Base-by-base conservation (phyloP, 2,329 filamentous ascomycete genomes). In the Arthrocladium fulminans region DNA sequence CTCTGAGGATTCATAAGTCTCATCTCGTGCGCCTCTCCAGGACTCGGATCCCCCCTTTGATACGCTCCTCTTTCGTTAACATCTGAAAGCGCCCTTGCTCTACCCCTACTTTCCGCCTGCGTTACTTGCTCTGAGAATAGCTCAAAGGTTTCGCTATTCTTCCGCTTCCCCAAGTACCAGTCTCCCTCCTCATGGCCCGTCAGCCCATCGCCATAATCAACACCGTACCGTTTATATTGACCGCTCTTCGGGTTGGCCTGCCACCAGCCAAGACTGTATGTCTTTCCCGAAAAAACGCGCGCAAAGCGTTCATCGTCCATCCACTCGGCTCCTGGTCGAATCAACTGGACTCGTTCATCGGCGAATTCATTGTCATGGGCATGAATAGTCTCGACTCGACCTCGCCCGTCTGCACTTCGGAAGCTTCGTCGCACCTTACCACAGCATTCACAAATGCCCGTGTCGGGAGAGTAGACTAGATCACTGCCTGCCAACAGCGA, bases 231-330 rank as follows among this genome's bases (percentile, higher is more conserved):
- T 13, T 52, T 50, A 15, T 48, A 27, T 29, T 54, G 55, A 17
- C 53, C 53, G 3, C 39, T 44, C 7, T 45, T 47, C 10, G 19
- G 43, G 10, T 48, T 43, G 30, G 57, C 55, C 27, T 49, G 45
- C 57, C 57, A 59, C 57, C 57, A 59, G 8, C 57, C 57, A 45
- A 57, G 50, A 17, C 52, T 57, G 44, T 54, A 59, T 10, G 48
- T 29, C 17, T 49, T 45, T 4, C 52, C 52, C 15, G 38, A 44
- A 19, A 58, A 59, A 7, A 57, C 29, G 4, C 29, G 38, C 19
- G 49, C 49, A 32, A 56, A 58, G 4, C 51, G 45, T 8, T 40
- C 13, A n/a, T 42, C 30, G 9, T 50, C 45, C 49, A 55, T 48
- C 55, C 55, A 58, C 37, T 58, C 56, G 1, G 57, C 52, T 30